Conservation (phyloP, 2,329 filamentous ascomycete genomes). For the Ascochyta viciae-villosae region DNA sequence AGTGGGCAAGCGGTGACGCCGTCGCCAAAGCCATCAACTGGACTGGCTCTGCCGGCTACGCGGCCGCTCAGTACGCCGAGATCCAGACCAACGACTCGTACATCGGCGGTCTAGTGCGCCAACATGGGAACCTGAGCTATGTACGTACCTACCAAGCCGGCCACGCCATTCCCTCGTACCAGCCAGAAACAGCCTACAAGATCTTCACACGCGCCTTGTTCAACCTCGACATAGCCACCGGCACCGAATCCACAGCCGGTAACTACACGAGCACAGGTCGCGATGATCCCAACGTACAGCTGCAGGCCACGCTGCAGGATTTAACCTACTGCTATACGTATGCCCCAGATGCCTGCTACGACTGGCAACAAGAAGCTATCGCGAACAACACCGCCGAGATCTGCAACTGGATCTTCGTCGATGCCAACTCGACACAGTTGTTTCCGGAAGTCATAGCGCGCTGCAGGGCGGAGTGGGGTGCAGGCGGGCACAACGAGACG, state of each 20-base stretch:
- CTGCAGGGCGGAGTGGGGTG: constrained; percentile 13
- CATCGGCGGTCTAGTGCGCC: constrained; percentile 54
- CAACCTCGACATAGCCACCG: constrained; percentile 56
- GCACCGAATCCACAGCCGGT: constrained; percentile 25
- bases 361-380: constrained; percentile 21
- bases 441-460: constrained; percentile 28
- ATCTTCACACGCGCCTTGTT: constrained; percentile 58
- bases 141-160: constrained; percentile 48
- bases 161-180: constrained; percentile 51
- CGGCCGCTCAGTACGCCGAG: constrained; percentile 39
- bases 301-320: constrained; percentile 11
- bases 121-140: constrained; percentile 50
- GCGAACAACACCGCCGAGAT: constrained; percentile 23
- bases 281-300: constrained; percentile 21
- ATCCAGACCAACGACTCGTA: constrained; percentile 47
- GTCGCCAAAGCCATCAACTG: constrained; percentile 50
- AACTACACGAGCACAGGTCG: constrained; percentile 24
- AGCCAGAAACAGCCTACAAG: constrained; percentile 57
- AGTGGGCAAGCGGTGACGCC: constrained; percentile 51
- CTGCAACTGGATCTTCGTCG: constrained; percentile 28
- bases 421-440: constrained; percentile 25
- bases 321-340: constrained; percentile 29
- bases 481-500: constrained; percentile 4
- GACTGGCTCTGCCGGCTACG: constrained; percentile 30
- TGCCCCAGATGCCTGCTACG: constrained; percentile 21